Base-by-base conservation (phyloP, 768 basidiomycete species). In the Calvatia gigantea region DNA sequence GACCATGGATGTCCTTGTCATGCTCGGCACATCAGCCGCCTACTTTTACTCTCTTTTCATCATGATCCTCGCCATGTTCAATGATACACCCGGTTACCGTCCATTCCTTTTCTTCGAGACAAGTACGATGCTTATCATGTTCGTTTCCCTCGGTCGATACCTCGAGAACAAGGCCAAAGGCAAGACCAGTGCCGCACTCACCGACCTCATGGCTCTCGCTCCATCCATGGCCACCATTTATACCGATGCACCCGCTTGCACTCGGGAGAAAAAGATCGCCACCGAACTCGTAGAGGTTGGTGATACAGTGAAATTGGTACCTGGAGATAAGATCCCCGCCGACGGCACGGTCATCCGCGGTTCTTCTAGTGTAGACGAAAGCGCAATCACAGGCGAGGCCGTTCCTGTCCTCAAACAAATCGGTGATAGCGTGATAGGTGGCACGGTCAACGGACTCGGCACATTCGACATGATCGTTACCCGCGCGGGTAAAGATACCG, bases 1-100 rank as follows among this genome's bases (percentile, higher is more conserved):
- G 6, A 99, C 96, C 1, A 99, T 99, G 96, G 97, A 99, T 68
- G 94, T 98, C 37, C 89, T 99, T 42, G 84, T 99, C 65, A 91
- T 94, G 72, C 80, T 98, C 31, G 97, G 96, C 48, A 98, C 96
- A 3, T 89, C 93, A 0, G 87, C 96, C 0, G 91, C 97, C 6
- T 98, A 96, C 68, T 78, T 87, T 61, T 99, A 98, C 71, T 98
- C 96, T 0, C 58, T 94, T 23, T 70, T 83, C 58, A 71, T 80
- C 43, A 79, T 99, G 76, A 41, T 91, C 58, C 73, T 74, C 47
- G 88, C 91, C 5, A 67, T 78, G 3, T 79, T 87, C 70, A 84
- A 85, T 64, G 69, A 76, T 4, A 81, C 87, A 8, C 79, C 86
- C 0, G 78, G 78, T 39, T 91, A 80, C 66, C 86, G 83, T 17